Evolutionary conservation across 2,329 filamentous ascomycete genomes (phyloP).

Genomic region (Colletotrichum karsti): DNA sequence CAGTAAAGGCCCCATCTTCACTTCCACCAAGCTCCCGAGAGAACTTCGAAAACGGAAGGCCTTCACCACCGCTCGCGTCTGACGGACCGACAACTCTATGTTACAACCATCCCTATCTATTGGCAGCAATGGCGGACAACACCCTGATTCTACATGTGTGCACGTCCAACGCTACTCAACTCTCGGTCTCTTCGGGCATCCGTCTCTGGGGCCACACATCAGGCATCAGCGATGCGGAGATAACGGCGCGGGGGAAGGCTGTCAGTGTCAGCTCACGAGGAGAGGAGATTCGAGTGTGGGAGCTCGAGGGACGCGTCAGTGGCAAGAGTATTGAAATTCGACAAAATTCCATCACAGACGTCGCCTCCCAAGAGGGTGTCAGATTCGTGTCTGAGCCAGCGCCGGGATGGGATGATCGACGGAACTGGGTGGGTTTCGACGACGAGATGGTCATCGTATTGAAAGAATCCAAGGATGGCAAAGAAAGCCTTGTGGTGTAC

Average conservation of each 20-base stretch:
- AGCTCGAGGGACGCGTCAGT: slow-evolving; percentile 76
- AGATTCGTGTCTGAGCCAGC: neutral
- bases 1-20: slow-evolving; percentile 33
- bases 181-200: slow-evolving; percentile 77
- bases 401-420: slow-evolving; percentile 52
- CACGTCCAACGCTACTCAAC: slow-evolving; percentile 71
- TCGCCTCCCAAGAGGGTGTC: neutral
- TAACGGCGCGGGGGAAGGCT: slow-evolving; percentile 85
- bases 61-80: slow-evolving; percentile 1
- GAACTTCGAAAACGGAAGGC: slow-evolving; percentile 16
- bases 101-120: slow-evolving; percentile 84
- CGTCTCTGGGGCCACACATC: slow-evolving; percentile 93
- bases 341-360: slow-evolving; percentile 39
- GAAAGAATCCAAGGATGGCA: slow-evolving; percentile 73
- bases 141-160: slow-evolving; percentile 86
- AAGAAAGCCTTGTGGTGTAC: slow-evolving; percentile 82
- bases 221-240: slow-evolving; percentile 84
- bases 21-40: neutral
- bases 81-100: slow-evolving; percentile 70
- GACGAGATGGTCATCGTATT: slow-evolving; percentile 92
- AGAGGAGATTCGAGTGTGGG: slow-evolving; percentile 86
- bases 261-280: slow-evolving; percentile 88
- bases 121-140: slow-evolving; percentile 87
- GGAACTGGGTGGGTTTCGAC: slow-evolving; percentile 85
- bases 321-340: slow-evolving; percentile 61